Evolutionary conservation across 192 early-diverging fungal genomes (phyloP).

Genomic region (Coemansia sp.): DNA sequence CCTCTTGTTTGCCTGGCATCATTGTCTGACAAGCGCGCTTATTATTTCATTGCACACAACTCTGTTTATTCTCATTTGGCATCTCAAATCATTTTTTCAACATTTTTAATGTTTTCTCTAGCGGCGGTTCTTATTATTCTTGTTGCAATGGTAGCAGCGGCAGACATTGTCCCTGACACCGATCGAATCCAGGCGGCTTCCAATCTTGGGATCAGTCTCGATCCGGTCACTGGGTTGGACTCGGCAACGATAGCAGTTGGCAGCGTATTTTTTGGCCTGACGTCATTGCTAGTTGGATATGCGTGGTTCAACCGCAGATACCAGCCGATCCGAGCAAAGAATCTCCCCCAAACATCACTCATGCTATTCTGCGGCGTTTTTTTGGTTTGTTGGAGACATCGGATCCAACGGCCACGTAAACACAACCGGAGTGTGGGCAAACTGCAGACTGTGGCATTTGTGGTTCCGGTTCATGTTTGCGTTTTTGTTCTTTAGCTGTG

Average conservation of each 20-base stretch:
- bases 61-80: too few species aligned
- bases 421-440: constrained; percentile 17
- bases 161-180: neutral
- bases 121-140: neutral
- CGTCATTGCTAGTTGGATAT: constrained; percentile 14
- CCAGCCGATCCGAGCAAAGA: constrained; percentile 44
- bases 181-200: constrained; percentile 3
- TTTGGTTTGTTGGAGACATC: constrained; percentile 42
- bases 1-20: too few species aligned
- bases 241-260: constrained; percentile 15
- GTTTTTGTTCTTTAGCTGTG: constrained; percentile 36
- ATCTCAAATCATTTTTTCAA: neutral
- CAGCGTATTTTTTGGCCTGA: constrained; percentile 14
- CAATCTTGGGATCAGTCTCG: constrained; percentile 3
- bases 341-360: constrained; percentile 18
- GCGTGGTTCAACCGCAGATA: constrained; percentile 33
- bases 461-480: constrained; percentile 37
- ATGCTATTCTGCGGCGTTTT: constrained; percentile 20
- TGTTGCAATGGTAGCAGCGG: constrained; percentile 6
- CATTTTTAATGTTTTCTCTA: constrained; percentile 1
- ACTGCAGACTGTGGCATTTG: constrained; percentile 39
- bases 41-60: too few species aligned
- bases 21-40: too few species aligned
- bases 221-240: constrained; percentile 16
- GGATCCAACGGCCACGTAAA: constrained; percentile 32